phyloP scores from a whole-genome alignment of 768 basidiomycete genomes.

The Daedaleopsis nitida region DNA sequence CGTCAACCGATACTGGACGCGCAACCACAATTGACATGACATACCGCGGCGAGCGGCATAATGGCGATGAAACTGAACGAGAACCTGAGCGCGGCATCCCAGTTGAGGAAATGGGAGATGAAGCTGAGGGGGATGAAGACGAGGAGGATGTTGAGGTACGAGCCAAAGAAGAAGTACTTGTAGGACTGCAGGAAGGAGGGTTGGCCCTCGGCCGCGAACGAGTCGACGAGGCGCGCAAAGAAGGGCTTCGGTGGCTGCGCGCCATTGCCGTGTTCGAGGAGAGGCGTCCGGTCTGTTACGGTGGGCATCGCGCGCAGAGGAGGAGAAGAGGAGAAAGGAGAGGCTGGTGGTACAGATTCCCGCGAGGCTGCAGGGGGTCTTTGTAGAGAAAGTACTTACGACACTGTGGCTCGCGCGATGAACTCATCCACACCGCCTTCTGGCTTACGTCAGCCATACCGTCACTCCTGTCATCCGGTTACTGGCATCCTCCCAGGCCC shows the following conservation, averaged over 20 bases:
- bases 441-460: neutral
- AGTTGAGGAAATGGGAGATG: slow-evolving; percentile 61
- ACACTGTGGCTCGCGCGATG: too few relatives aligned
- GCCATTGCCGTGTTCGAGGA: slow-evolving; percentile 48
- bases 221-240: slow-evolving; percentile 36
- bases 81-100: slow-evolving; percentile 80
- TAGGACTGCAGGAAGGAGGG: slow-evolving; percentile 62
- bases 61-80: slow-evolving; percentile 80
- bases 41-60: slow-evolving; percentile 83
- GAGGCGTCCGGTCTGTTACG: slow-evolving; percentile 46
- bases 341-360: neutral
- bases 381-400: too few relatives aligned
- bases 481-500: neutral
- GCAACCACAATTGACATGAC: slow-evolving; percentile 16
- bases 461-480: neutral
- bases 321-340: neutral
- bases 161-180: slow-evolving; percentile 60
- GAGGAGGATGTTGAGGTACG: slow-evolving; percentile 77
- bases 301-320: slow-evolving; percentile 25
- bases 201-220: slow-evolving; percentile 62
- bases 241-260: slow-evolving; percentile 23
- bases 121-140: slow-evolving; percentile 78
- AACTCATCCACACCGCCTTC: neutral
- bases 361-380: neutral
- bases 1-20: neutral